Conservation (phyloP, 257 asterid species). For the Jaltomata sinuosa region DNA sequence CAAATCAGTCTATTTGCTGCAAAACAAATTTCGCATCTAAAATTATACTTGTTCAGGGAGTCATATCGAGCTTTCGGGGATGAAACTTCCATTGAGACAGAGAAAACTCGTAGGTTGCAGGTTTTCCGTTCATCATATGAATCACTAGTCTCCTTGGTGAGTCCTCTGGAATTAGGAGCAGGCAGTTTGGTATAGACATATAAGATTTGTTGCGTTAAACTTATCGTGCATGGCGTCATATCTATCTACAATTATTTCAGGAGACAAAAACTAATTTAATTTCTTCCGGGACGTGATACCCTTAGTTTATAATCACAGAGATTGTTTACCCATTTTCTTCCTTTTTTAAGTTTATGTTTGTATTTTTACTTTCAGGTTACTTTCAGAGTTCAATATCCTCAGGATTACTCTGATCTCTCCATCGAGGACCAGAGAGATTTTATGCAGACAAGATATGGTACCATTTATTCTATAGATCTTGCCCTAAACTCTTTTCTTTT, state of each 20-base stretch:
- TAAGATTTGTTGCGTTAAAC: background rate
- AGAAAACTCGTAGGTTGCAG: slow-evolving; percentile 60
- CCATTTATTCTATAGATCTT: background rate
- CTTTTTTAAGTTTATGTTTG: background rate
- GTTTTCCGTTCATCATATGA: slow-evolving; percentile 73
- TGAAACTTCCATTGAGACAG: slow-evolving; percentile 60
- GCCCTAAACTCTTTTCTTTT: background rate
- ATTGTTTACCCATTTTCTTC: background rate
- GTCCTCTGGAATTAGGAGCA: slow-evolving; percentile 3
- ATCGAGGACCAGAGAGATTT: slow-evolving; percentile 95
- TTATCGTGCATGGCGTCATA: background rate
- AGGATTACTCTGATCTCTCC: slow-evolving; percentile 72
- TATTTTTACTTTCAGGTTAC: slow-evolving; percentile 46
- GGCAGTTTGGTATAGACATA: background rate
- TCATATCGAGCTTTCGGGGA: slow-evolving; percentile 43
- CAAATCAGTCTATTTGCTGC: slow-evolving; percentile 6
- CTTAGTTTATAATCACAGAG: background rate
- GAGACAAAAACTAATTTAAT: background rate
- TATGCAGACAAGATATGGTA: slow-evolving; percentile 96
- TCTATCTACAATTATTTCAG: background rate
- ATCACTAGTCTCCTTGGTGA: slow-evolving; percentile 88
- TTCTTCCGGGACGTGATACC: background rate
- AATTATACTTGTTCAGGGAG: slow-evolving; percentile 46
- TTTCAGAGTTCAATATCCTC: slow-evolving; percentile 82
- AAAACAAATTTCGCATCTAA: slow-evolving; percentile 16